Evolutionary conservation across 1,139 yeast species (phyloP).

Genomic region (Taphrina flavorubra): DNA sequence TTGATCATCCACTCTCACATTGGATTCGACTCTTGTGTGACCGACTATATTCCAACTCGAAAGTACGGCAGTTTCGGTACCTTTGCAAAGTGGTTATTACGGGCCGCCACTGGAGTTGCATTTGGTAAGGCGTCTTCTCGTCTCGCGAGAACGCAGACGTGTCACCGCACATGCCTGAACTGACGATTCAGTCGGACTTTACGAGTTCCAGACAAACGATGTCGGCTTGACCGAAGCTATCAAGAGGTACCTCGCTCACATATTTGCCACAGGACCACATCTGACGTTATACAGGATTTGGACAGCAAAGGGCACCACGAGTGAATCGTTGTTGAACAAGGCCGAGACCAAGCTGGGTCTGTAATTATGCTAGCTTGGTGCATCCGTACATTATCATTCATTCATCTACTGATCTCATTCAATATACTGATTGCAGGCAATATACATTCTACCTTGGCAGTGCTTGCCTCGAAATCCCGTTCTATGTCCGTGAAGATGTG

Average conservation of each 20-base stretch:
- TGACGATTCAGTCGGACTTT: conserved; percentile 65
- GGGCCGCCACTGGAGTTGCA: conserved; percentile 71
- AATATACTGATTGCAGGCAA: too few species aligned
- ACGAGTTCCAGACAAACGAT: conserved; percentile 78
- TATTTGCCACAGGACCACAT: background rate
- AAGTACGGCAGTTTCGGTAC: conserved; percentile 76
- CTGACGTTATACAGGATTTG: conserved; percentile 11
- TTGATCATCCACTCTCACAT: conserved; percentile 75
- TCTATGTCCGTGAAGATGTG: background rate
- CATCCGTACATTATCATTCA: background rate
- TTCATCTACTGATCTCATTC: background rate
- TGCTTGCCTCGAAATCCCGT: background rate
- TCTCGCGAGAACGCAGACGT: background rate
- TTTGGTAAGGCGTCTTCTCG: conserved; percentile 50
- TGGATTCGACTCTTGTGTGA: conserved; percentile 84
- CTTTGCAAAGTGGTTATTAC: conserved; percentile 66
- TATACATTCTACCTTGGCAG: too few species aligned
- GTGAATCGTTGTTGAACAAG: conserved; percentile 22
- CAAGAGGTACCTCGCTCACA: conserved; percentile 43
- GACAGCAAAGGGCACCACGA: conserved; percentile 30
- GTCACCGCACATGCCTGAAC: background rate
- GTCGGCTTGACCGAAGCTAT: conserved; percentile 60
- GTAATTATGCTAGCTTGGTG: conserved; percentile 3
- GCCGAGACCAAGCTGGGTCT: conserved; percentile 34
- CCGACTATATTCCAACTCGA: conserved; percentile 85